Conservation (phyloP, 495 filamentous ascomycete genomes). For the Penicillium diatomitis region DNA sequence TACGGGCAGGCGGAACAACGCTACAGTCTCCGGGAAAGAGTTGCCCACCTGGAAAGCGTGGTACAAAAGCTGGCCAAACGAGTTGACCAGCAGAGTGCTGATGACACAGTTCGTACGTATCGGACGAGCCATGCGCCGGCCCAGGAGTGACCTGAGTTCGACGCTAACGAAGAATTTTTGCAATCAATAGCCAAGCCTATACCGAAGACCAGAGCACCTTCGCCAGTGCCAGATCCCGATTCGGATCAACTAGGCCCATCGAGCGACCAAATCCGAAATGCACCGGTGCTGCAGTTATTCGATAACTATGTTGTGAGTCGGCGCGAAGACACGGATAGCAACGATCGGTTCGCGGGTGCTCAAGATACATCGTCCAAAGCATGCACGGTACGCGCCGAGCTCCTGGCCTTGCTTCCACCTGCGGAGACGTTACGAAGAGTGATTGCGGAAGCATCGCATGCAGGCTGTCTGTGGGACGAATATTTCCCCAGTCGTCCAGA, state of each 20-base stretch:
- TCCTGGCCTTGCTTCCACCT: conserved; percentile 28
- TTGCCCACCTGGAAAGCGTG: conserved; percentile 27
- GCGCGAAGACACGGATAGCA: conserved; percentile 14
- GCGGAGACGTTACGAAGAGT: conserved; percentile 19
- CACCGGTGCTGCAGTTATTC: conserved; percentile 33
- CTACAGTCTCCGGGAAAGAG: conserved; percentile 30
- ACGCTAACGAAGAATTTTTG: too few relatives aligned
- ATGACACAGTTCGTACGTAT: conserved; percentile 2
- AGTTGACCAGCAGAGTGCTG: conserved; percentile 11
- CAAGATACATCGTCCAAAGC: conserved; percentile 24
- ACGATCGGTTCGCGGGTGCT: conserved; percentile 18
- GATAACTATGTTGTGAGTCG: conserved; percentile 32
- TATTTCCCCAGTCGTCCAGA: conserved; percentile 16
- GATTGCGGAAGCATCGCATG: conserved; percentile 15
- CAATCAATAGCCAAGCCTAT: too few relatives aligned
- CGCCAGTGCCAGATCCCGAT: conserved; percentile 4
- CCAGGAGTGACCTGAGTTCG: too few relatives aligned
- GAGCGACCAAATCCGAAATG: conserved; percentile 25
- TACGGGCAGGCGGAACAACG: conserved; percentile 17
- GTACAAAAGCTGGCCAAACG: conserved; percentile 20
- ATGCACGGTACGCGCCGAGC: conserved; percentile 13
- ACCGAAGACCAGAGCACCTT: too few relatives aligned
- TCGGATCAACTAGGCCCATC: conserved; percentile 16
- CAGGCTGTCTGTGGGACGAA: conserved; percentile 24
- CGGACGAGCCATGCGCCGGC: too few relatives aligned